Conservation (phyloP, 2,329 filamentous ascomycete species). For the Dendryphion nanum region DNA sequence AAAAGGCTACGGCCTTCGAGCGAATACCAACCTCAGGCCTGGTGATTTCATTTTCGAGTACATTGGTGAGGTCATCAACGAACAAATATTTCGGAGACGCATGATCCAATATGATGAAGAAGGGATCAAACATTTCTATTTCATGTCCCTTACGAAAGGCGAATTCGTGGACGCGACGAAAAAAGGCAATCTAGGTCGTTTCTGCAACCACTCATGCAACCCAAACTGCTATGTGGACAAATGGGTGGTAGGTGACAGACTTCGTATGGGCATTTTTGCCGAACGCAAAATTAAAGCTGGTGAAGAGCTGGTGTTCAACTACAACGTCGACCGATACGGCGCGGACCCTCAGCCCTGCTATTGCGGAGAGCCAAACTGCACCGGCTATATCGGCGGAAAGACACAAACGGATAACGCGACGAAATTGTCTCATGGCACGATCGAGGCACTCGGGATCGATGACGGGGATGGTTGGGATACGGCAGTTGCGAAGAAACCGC, state of each 20-base stretch:
- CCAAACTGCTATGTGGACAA: slow-evolving; percentile 99
- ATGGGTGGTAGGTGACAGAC: slow-evolving; percentile 95
- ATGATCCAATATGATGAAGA: slow-evolving; percentile 94
- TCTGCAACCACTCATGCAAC: slow-evolving; percentile 99
- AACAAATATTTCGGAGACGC: slow-evolving; percentile 81
- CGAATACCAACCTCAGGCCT: slow-evolving; percentile 71
- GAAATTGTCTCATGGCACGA: slow-evolving; percentile 82
- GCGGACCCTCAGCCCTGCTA: slow-evolving; percentile 97
- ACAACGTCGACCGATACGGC: slow-evolving; percentile 98
- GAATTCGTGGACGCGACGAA: slow-evolving; percentile 98
- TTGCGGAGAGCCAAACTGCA: slow-evolving; percentile 91
- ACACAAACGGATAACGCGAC: slow-evolving; percentile 95
- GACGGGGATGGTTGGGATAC: slow-evolving; percentile 91
- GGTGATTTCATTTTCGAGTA: slow-evolving; percentile 98
- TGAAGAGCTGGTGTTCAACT: slow-evolving; percentile 97
- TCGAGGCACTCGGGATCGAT: slow-evolving; percentile 94
- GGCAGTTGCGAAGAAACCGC: slow-evolving; percentile 80
- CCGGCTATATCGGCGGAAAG: slow-evolving; percentile 94
- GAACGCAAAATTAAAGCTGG: slow-evolving; percentile 79
- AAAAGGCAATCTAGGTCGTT: slow-evolving; percentile 91
- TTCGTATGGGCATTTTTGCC: slow-evolving; percentile 98
- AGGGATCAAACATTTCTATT: slow-evolving; percentile 99
- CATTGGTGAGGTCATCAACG: slow-evolving; percentile 96
- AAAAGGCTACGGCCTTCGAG: slow-evolving; percentile 90
- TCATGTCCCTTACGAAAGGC: slow-evolving; percentile 96